Base-by-base conservation (phyloP, 2,329 filamentous ascomycete genomes). In the Apiospora malaysiana region DNA sequence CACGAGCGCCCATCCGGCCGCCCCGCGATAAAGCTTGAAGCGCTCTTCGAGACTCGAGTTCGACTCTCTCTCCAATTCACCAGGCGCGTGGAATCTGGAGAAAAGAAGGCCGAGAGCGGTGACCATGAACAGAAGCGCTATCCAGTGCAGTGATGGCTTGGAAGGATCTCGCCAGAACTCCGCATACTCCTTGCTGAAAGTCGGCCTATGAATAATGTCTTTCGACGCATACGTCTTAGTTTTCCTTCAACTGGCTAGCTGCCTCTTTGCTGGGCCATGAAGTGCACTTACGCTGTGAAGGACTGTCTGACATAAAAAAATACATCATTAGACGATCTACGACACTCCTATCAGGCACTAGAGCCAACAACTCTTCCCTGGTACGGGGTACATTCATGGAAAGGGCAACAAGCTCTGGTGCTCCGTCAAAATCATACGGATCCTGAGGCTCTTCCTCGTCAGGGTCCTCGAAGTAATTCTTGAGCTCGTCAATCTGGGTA, bases 401-500 rank as follows among this genome's bases (percentile, higher is more conserved):
- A 59, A 83, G 76, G 27, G 89, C 75, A 56, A 88, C 73, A 70
- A 86, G 72, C 46, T 86, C 85, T 8, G 82, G 78, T 6, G 81
- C 74, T 1, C 83, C 81, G n/a, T 79, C 76, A 5, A 75, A 73
- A 32, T 77, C 78, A 27, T 78, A 80, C 4, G 79, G 76, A 21
- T 78, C 77, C 12, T 80, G 79, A 2, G 49, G 67, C 27, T 49
- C 72, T 18, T 79, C 78, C 6, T 79, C 78, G 2, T 82, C 80
- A 0, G 83, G 77, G 42, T 88, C 84, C 32, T 88, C 85, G 76
- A 90, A 89, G 73, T 88, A 90, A 70, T 80, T 82, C 77, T 89
- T 89, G 10, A 90, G 80, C 70, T 90, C 87, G 75, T 90, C 87
- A 66, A 90, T 89, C 86, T 90, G 74, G 14, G 37, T 42, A 23